Conservation (phyloP, 352 stramenopile species). For the Phytophthora palmivora region DNA sequence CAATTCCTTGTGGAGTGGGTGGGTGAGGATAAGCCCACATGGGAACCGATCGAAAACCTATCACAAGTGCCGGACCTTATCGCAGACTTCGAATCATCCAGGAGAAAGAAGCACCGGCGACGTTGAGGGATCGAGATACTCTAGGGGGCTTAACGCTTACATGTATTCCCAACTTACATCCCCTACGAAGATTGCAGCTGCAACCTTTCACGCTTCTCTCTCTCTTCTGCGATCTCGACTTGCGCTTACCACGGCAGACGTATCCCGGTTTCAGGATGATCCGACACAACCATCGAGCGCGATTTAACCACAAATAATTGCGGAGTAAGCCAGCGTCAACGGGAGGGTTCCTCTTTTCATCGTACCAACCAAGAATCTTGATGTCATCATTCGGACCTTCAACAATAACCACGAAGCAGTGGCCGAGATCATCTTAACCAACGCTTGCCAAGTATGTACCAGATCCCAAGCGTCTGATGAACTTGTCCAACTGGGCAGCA, state of each 20-base stretch:
- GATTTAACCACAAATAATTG: not conserved
- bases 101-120: slow-evolving; percentile 5
- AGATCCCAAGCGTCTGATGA: not conserved
- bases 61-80: slow-evolving; percentile 11
- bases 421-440: not conserved
- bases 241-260: too few species aligned
- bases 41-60: slow-evolving; percentile 6
- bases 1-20: too few species aligned
- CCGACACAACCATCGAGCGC: slow-evolving; percentile 1
- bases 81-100: not conserved
- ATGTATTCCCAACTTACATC: slow-evolving; percentile 19
- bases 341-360: not conserved
- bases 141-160: slow-evolving; percentile 6
- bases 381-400: too few species aligned
- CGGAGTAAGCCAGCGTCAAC: not conserved
- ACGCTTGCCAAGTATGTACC: slow-evolving; percentile 9
- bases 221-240: too few species aligned
- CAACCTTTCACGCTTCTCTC: too few species aligned
- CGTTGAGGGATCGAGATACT: not conserved
- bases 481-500: too few species aligned
- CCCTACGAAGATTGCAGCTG: too few species aligned
- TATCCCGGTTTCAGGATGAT: too few species aligned
- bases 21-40: too few species aligned
- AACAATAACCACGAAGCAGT: slow-evolving; percentile 6
- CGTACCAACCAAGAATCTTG: not conserved